These are phyloP conservation scores for Debaryomyces robertsiae DNA, from an alignment of 1,139 yeast species.

Conservation along the genomic window DNA sequence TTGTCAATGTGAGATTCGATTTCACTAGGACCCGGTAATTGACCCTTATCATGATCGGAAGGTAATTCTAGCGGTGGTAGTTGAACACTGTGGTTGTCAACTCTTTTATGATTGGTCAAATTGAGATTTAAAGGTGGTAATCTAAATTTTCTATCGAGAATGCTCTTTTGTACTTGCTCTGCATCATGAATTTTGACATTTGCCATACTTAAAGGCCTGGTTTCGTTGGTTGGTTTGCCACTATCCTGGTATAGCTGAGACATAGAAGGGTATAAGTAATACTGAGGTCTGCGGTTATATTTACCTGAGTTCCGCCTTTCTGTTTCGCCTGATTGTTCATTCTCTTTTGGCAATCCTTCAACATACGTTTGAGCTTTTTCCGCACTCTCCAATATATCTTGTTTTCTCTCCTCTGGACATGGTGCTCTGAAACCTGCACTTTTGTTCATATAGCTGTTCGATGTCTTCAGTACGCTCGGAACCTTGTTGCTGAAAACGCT, in stretches of 20 bases:
- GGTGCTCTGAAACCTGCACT: constrained; percentile 13
- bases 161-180: not conserved
- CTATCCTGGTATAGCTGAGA: constrained; percentile 24
- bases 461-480: constrained; percentile 14
- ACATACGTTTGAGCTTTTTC: too few relatives aligned
- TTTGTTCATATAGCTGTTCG: constrained; percentile 14
- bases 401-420: not conserved
- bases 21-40: constrained; percentile 7
- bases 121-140: constrained; percentile 23
- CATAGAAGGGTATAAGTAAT: constrained; percentile 27
- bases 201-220: constrained; percentile 14
- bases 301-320: not conserved
- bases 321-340: too few relatives aligned
- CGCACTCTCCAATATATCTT: too few relatives aligned
- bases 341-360: too few relatives aligned
- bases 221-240: not conserved
- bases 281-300: constrained; percentile 17
- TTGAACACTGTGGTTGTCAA: constrained; percentile 13
- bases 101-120: constrained; percentile 9
- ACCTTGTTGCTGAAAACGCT: constrained; percentile 13
- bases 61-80: constrained; percentile 19
- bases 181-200: constrained; percentile 17
- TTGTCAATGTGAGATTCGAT: constrained; percentile 8
- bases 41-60: not conserved
- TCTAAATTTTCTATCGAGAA: constrained; percentile 11